Evolutionary conservation across 2,329 filamentous ascomycete species (phyloP).

Genomic region (Ciborinia camelliae): DNA sequence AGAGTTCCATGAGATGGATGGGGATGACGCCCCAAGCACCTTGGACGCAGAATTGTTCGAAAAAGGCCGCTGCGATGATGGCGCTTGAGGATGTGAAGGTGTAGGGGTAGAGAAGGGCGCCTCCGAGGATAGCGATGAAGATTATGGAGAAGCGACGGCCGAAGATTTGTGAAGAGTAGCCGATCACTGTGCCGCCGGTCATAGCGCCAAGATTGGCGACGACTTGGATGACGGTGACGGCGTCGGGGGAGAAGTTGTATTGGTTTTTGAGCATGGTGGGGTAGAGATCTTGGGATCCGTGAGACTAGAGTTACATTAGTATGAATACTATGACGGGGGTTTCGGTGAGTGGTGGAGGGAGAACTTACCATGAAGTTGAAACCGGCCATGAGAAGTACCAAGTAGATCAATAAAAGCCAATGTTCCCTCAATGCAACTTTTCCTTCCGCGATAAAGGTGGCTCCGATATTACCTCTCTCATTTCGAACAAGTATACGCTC

Average conservation of each 20-base stretch:
- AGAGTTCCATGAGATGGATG: constrained; percentile 71
- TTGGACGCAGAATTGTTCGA: constrained; percentile 76
- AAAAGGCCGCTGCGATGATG: constrained; percentile 78
- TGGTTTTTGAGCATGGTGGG: constrained; percentile 58
- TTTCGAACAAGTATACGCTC: constrained; percentile 63
- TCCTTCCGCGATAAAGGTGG: constrained; percentile 71
- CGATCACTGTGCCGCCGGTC: constrained; percentile 62
- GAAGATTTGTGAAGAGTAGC: constrained; percentile 66
- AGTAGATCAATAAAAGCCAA: constrained; percentile 76
- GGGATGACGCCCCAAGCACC: constrained; percentile 73
- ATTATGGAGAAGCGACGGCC: constrained; percentile 69
- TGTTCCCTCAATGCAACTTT: constrained; percentile 74
- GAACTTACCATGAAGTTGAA: constrained; percentile 87
- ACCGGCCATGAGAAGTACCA: constrained; percentile 83
- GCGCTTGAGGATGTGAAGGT: constrained; percentile 60
- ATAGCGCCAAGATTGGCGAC: constrained; percentile 70
- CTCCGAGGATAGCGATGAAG: constrained; percentile 60
- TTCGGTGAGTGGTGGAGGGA: constrained; percentile 40
- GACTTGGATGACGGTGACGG: constrained; percentile 66
- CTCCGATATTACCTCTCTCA: constrained; percentile 56
- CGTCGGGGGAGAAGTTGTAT: constrained; percentile 42
- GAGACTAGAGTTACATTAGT: constrained; percentile 33
- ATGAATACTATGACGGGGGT: not conserved
- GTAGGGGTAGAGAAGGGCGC: constrained; percentile 80
- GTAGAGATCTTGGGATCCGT: constrained; percentile 50